Conservation (phyloP, 352 stramenopile genomes). For the Porosira glacialis region DNA sequence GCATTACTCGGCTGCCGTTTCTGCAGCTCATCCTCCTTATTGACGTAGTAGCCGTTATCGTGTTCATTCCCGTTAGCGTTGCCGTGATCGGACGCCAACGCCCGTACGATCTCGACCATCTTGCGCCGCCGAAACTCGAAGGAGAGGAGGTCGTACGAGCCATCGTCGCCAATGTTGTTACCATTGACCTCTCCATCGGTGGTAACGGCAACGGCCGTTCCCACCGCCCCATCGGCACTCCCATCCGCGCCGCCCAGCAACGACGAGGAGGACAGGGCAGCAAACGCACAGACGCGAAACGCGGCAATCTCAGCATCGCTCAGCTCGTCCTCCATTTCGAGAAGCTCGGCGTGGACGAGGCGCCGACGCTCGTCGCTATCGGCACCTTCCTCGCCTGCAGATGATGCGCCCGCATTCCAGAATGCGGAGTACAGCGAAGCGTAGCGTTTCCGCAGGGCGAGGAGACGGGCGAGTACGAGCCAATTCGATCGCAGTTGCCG, state of each 20-base stretch:
- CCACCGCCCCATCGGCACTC: too few species aligned
- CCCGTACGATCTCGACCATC: constrained; percentile 23
- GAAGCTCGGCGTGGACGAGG: constrained; percentile 47
- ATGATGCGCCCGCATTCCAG: constrained; percentile 35
- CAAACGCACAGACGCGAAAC: constrained; percentile 56
- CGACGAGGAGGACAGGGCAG: constrained; percentile 1
- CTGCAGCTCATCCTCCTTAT: too few species aligned
- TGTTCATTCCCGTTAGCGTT: too few species aligned
- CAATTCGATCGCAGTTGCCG: constrained; percentile 45
- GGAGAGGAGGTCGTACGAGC: too few species aligned
- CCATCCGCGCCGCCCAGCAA: too few species aligned
- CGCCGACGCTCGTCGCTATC: constrained; percentile 20
- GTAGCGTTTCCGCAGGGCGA: constrained; percentile 50
- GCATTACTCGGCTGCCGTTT: too few species aligned
- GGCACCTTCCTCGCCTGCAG: constrained; percentile 1
- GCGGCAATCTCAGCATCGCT: constrained; percentile 59
- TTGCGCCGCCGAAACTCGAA: constrained; percentile 32
- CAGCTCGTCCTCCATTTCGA: constrained; percentile 62
- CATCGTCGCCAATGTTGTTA: too few species aligned
- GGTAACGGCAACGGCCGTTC: too few species aligned
- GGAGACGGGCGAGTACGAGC: constrained; percentile 46
- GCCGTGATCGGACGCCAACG: too few species aligned
- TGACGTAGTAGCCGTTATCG: too few species aligned
- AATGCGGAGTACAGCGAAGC: constrained; percentile 46
- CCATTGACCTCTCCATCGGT: too few species aligned